Base-by-base conservation (phyloP, 306 rosid genomes). In the Quercus alba region DNA sequence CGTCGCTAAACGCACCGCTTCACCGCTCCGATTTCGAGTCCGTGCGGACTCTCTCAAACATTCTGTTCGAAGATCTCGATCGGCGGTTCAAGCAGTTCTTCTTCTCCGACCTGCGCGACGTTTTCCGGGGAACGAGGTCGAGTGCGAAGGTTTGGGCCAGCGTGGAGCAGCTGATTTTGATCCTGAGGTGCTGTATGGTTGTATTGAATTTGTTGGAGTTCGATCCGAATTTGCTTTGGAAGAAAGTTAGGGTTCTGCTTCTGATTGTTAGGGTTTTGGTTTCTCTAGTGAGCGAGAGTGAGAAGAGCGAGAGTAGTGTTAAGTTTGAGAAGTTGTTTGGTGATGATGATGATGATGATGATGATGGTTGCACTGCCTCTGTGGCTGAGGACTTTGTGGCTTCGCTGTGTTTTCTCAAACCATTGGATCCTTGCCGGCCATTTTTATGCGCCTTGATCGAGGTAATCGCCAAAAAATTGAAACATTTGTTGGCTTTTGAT, bases 111-210 rank as follows among this genome's bases (percentile, higher is more conserved):
- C 73, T 84, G 31, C 19, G 15, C 56, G 61, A 74, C 72, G 69
- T 41, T 49, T 79, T 69, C 20, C 67, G 62, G 15, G 18, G 28
- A 74, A 21, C 66, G 6, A 54, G 30, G 66, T 83, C 38, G 78
- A 63, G 64, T 59, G 75, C 87, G 41, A 82, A 67, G 81, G 52
- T 81, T 44, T 76, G 84, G 82, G 54, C 83, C 19, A n/a, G 81
- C 77, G 76, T 82, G 75, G 76, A 89, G 26, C 87, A 90, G 41
- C 77, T 91, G 59, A 57, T 81, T 62, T 73, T 86, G 85, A 67
- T 87, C 75, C 82, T 95, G 57, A 88, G 97, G 49, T 84, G 93
- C 78, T 88, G 89, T 79, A 67, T 93, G 75, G 81, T 85, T 52
- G 56, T 81, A 59, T 78, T 91, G 85, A 86, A 88, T 8, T 69